phyloP scores from a whole-genome alignment of 2,329 filamentous ascomycete species.

The Neopestalotiopsis sp. region DNA sequence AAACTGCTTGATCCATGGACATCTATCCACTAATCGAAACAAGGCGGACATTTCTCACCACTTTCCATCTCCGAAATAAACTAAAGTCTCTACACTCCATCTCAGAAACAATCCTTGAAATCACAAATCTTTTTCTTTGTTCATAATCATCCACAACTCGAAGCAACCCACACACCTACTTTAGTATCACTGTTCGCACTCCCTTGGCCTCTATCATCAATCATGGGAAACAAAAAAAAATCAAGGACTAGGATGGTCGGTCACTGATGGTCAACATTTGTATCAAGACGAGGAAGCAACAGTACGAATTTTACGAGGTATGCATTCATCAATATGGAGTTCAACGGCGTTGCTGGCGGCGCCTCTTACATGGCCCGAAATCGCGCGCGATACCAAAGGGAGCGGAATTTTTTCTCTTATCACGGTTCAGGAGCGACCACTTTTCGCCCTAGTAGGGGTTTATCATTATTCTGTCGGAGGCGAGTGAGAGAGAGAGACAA shows the following conservation, averaged over 20 bases:
- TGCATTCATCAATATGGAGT: constrained; percentile 29
- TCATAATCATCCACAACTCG: constrained; percentile 15
- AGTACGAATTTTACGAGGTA: constrained; percentile 29
- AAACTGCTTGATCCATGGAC: constrained; percentile 28
- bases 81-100: constrained; percentile 29
- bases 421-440: constrained; percentile 18
- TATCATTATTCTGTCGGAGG: constrained; percentile 19
- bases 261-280: not conserved
- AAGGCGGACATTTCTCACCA: constrained; percentile 16
- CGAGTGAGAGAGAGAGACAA: constrained; percentile 13
- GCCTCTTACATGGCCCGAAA: constrained; percentile 23
- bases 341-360: constrained; percentile 33
- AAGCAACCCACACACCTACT: not conserved
- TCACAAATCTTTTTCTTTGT: constrained; percentile 27
- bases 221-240: constrained; percentile 6
- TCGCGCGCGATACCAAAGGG: constrained; percentile 29
- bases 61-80: constrained; percentile 26
- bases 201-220: constrained; percentile 10
- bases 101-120: constrained; percentile 18
- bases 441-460: constrained; percentile 17
- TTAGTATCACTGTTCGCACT: constrained; percentile 7
- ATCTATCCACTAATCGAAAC: not conserved
- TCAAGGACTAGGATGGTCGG: constrained; percentile 1
- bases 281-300: constrained; percentile 18
- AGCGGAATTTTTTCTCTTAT: constrained; percentile 14